Conservation (phyloP, 805 yeast genomes). For the Hanseniaspora guilliermondii region DNA sequence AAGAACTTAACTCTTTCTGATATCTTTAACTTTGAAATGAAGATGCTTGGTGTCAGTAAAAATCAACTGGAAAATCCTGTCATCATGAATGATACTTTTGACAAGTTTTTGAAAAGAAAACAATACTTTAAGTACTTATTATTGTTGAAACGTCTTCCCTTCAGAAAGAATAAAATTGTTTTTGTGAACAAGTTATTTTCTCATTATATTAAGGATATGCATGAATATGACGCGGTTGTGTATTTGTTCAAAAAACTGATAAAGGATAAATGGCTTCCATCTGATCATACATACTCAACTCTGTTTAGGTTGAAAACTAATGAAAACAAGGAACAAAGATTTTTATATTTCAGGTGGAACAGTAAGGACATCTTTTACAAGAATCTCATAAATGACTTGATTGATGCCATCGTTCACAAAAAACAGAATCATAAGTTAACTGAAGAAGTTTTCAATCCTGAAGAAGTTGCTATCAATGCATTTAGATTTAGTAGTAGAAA, state of each 20-base stretch:
- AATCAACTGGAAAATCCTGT: neutral
- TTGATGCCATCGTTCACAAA: neutral
- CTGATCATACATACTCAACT: neutral
- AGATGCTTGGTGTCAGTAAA: constrained; percentile 1
- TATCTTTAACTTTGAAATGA: constrained; percentile 6
- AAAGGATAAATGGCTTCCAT: neutral
- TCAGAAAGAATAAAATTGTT: neutral
- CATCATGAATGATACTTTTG: neutral
- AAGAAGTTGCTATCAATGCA: neutral
- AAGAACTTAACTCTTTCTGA: neutral
- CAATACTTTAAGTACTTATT: constrained; percentile 7
- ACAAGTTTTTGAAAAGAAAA: neutral
- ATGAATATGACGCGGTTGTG: neutral
- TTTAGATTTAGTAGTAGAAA: constrained; percentile 2
- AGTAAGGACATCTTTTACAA: neutral
- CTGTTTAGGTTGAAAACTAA: neutral
- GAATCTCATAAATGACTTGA: neutral
- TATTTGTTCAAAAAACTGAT: neutral
- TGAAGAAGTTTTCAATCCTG: neutral
- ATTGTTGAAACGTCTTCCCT: neutral
- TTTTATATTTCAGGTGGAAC: neutral
- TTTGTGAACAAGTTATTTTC: neutral
- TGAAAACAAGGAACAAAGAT: neutral
- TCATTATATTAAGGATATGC: constrained; percentile 2
- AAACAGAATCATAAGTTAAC: neutral